These are phyloP conservation scores for Fraxinus quadrangulata DNA, from an alignment of 257 asterid species.

Conservation along the genomic window DNA sequence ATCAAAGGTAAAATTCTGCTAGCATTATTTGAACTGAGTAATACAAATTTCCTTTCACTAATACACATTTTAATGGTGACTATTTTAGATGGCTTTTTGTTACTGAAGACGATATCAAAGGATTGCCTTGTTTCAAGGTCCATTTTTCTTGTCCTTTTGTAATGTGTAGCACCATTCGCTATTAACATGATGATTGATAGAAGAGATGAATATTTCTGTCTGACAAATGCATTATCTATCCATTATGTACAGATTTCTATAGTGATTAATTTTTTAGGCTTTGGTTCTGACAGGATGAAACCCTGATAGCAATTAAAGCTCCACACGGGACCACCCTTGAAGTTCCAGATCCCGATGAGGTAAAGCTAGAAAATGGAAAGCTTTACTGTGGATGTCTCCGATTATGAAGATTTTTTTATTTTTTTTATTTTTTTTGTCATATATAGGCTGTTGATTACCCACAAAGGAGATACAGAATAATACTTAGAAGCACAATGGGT, in stretches of 20 bases:
- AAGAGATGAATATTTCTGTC: neutral
- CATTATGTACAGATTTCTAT: neutral
- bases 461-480: constrained; percentile 85
- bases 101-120: constrained; percentile 86
- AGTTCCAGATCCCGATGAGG: constrained; percentile 99
- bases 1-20: constrained; percentile 53
- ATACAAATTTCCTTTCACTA: constrained; percentile 14
- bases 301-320: constrained; percentile 58
- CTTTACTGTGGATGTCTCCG: constrained; percentile 26
- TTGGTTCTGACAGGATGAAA: constrained; percentile 47
- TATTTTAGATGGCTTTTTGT: constrained; percentile 80
- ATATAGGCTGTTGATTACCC: constrained; percentile 82
- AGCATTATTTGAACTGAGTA: constrained; percentile 4
- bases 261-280: constrained; percentile 21
- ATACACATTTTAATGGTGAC: constrained; percentile 26
- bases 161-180: constrained; percentile 8
- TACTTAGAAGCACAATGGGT: constrained; percentile 97
- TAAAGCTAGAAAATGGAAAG: constrained; percentile 28
- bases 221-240: constrained; percentile 4
- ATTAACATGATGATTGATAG: neutral
- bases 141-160: constrained; percentile 26
- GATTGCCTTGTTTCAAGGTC: constrained; percentile 81
- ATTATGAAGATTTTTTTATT: constrained; percentile 8
- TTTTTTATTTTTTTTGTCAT: constrained; percentile 3
- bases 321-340: constrained; percentile 96